Base-by-base conservation (phyloP, 1,284 basidiomycete genomes). In the Boletus semigastroideus region DNA sequence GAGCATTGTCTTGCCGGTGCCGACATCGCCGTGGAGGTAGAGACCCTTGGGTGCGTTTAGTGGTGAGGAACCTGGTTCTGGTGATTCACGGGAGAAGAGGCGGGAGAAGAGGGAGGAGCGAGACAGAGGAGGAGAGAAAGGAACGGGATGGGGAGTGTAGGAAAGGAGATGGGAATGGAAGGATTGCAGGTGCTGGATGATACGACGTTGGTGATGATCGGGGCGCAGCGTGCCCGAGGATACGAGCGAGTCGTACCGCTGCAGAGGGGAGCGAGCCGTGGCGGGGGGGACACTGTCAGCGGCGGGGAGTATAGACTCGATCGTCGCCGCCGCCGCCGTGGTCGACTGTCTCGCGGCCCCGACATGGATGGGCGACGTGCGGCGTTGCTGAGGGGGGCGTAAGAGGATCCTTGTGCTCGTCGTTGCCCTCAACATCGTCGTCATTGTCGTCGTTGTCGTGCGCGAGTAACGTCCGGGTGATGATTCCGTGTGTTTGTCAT, bases 21-120 rank as follows among this genome's bases (percentile, higher is more conserved):
- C 96, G 50, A 99, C 97, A 59, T 94, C 92, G 36, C 97, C 97
- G 68, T 92, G 94, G n/a, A 99, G 84, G 72, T 99, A 99, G 22
- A 99, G 78, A 12, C 95, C 93, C 60, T 89, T 89, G 0, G 95
- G 96, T 2, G 83, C 78, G 45, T 80, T 68, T 19, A 77, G 72
- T 3, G 79, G 79, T 5, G 77, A 67, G 14, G 69, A 57, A 6
- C 73, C 66, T 16, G 78, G 73, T 30, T 72, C 61, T 16, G 73
- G 62, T n/a, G 72, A 57, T 50, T 74, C 68, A 39, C 75, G 72
- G 50, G 75, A 71, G 67, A 91, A 86, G 47, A 89, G 71, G 56
- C 83, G 87, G 58, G 84, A 82, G 39, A 90, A 59, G 57, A 56
- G 51, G 33, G 55, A 56, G 31, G 51, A 43, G 22, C 36, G 53